Percentiles rank a stretch among this genome's conserved stretches.
Conservation (phyloP, 2,329 filamentous ascomycete genomes). For the Rugonectria rugulosa region DNA sequence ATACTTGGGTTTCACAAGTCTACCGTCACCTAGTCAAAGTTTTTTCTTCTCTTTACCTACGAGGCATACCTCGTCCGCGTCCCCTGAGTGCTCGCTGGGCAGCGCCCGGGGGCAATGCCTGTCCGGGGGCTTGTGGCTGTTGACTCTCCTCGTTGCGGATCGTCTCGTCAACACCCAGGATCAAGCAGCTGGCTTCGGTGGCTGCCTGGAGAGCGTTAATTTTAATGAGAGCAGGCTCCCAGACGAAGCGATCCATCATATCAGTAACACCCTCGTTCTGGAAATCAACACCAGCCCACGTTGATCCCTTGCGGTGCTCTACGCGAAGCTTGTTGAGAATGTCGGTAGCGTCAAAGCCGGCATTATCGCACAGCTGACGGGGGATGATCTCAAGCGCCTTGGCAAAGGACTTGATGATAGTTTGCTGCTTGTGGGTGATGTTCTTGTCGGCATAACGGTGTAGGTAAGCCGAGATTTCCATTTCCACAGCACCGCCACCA, state of each 20-base stretch:
- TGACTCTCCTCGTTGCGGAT: constrained; percentile 97
- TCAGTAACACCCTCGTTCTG: constrained; percentile 88
- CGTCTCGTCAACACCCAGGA: constrained; percentile 96
- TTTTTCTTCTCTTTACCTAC: constrained; percentile 63
- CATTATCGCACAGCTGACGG: constrained; percentile 96
- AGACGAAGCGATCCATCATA: constrained; percentile 95
- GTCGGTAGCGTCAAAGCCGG: constrained; percentile 96
- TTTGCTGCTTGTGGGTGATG: constrained; percentile 93
- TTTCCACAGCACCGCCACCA: constrained; percentile 92
- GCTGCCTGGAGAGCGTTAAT: constrained; percentile 96
- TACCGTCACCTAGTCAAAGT: constrained; percentile 28
- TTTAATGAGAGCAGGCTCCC: constrained; percentile 97
- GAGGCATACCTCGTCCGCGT: constrained; percentile 87
- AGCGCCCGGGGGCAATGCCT: constrained; percentile 78
- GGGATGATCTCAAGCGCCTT: constrained; percentile 97
- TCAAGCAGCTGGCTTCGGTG: constrained; percentile 93
- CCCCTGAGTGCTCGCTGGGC: constrained; percentile 88
- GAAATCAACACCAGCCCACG: constrained; percentile 97
- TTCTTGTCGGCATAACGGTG: constrained; percentile 93
- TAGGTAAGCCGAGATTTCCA: constrained; percentile 95
- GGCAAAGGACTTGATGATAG: constrained; percentile 96
- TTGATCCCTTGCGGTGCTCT: constrained; percentile 91
- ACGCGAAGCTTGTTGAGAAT: constrained; percentile 96
- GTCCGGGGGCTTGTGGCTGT: constrained; percentile 79
- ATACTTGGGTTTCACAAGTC: constrained; percentile 22